A percentile compares a stretch with the other conserved stretches of the same genome.
These are phyloP conservation scores for Aspergillus ostianus DNA, from an alignment of 495 filamentous ascomycete species.

Conservation along the genomic window DNA sequence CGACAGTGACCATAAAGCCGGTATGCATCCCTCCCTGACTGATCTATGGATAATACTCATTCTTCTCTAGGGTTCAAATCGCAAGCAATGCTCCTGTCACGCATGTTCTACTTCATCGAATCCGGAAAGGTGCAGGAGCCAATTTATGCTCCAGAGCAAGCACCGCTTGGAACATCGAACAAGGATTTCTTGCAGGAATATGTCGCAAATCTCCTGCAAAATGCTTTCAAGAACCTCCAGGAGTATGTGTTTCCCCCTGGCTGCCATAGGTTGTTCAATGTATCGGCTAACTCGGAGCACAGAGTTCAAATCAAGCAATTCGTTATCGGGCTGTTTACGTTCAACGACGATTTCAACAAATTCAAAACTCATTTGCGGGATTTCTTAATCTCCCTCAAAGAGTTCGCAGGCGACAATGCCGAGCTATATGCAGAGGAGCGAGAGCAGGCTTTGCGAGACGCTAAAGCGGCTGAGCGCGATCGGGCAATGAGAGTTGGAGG, in stretches of 20 bases:
- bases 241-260: conserved; percentile 57
- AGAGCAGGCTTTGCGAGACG: conserved; percentile 77
- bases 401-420: conserved; percentile 80
- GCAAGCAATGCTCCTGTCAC: conserved; percentile 86
- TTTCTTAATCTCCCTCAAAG: conserved; percentile 94
- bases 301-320: conserved; percentile 87
- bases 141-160: conserved; percentile 80
- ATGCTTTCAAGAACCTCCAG: conserved; percentile 91
- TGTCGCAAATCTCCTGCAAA: conserved; percentile 79
- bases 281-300: conserved; percentile 34
- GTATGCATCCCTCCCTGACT: conserved; percentile 33
- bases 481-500: conserved; percentile 90
- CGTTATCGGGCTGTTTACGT: conserved; percentile 78
- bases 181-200: conserved; percentile 85
- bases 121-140: conserved; percentile 86
- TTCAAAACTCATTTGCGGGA: conserved; percentile 95
- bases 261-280: neutral
- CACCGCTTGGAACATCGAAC: conserved; percentile 78
- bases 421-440: conserved; percentile 95
- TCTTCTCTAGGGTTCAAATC: conserved; percentile 77
- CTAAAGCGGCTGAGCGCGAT: conserved; percentile 76
- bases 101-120: conserved; percentile 92
- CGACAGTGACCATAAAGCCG: conserved; percentile 97
- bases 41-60: conserved; percentile 9
- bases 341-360: conserved; percentile 76